Evolutionary conservation across 1,284 basidiomycete genomes (phyloP).

Genomic region (Trametes sp.): DNA sequence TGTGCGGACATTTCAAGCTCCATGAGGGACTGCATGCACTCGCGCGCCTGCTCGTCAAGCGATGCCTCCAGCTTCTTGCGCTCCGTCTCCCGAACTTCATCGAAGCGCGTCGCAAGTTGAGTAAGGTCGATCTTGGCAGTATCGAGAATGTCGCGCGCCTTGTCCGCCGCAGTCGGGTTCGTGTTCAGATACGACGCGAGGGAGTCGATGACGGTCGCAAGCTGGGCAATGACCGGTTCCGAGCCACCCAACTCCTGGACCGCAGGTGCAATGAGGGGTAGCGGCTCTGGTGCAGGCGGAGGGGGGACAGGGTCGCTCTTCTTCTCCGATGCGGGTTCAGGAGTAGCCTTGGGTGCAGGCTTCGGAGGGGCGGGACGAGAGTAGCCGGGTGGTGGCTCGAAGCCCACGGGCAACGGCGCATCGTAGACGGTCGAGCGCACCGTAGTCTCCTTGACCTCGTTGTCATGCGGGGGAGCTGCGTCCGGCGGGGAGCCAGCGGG

Average conservation of each 20-base stretch:
- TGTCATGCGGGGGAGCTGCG: slow-evolving; percentile 33
- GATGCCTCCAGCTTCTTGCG: slow-evolving; percentile 77
- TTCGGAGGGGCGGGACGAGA: slow-evolving; percentile 58
- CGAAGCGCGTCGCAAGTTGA: slow-evolving; percentile 80
- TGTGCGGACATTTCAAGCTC: slow-evolving; percentile 86
- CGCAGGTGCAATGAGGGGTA: slow-evolving; percentile 86
- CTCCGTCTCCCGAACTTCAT: slow-evolving; percentile 86
- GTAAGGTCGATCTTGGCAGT: slow-evolving; percentile 87
- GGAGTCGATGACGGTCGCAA: slow-evolving; percentile 93
- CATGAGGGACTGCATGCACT: slow-evolving; percentile 87
- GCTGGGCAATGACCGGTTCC: slow-evolving; percentile 91
- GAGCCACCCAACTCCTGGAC: slow-evolving; percentile 77
- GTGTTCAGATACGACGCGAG: slow-evolving; percentile 85
- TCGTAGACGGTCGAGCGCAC: slow-evolving; percentile 64
- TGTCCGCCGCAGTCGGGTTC: slow-evolving; percentile 72
- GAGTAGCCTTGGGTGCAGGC: slow-evolving; percentile 29
- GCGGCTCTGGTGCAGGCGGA: slow-evolving; percentile 48
- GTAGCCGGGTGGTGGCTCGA: slow-evolving; percentile 91
- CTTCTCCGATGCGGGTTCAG: slow-evolving; percentile 28
- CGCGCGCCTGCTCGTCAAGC: slow-evolving; percentile 83
- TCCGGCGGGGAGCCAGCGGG: slow-evolving; percentile 41
- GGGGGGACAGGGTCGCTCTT: background rate
- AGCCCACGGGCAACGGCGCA: slow-evolving; percentile 85
- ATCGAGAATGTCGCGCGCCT: slow-evolving; percentile 76
- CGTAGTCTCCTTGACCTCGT: slow-evolving; percentile 28